A percentile compares a stretch with the other conserved stretches of the same genome.
phyloP scores from a whole-genome alignment of 1,139 yeast species.

The Debaryomyces sp. region DNA sequence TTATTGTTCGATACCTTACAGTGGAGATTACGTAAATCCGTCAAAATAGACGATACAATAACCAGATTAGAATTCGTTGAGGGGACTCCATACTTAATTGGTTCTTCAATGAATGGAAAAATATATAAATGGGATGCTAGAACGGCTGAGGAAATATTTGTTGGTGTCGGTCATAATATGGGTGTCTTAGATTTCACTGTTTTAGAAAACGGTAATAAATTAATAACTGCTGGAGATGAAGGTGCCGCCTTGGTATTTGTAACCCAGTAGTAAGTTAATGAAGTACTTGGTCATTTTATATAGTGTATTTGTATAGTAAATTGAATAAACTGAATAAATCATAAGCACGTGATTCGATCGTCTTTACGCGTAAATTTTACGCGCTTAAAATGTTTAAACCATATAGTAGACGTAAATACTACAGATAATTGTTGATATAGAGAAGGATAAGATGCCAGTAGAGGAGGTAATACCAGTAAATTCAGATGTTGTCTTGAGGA shows the following conservation, averaged over 20 bases:
- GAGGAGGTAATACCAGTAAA: not conserved
- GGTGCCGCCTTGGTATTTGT: conserved; percentile 81
- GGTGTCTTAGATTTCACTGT: conserved; percentile 85
- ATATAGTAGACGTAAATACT: not conserved
- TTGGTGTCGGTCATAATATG: conserved; percentile 90
- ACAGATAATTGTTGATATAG: not conserved
- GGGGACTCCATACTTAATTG: conserved; percentile 60
- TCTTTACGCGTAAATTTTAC: conserved; percentile 4
- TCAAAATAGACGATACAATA: conserved; percentile 76
- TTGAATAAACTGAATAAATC: not conserved
- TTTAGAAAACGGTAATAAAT: conserved; percentile 61
- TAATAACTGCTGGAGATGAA: conserved; percentile 97
- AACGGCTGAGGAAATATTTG: conserved; percentile 74
- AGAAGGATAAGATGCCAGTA: conserved; percentile 6
- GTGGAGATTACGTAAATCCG: conserved; percentile 80
- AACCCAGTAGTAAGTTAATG: conserved; percentile 17
- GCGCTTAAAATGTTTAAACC: not conserved
- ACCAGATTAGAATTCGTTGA: conserved; percentile 77
- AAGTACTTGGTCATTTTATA: not conserved
- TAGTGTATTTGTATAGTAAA: conserved; percentile 2
- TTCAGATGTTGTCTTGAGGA: not conserved
- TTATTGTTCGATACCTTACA: conserved; percentile 78
- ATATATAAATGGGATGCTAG: conserved; percentile 89
- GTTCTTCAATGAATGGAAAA: conserved; percentile 82
- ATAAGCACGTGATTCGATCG: not conserved